These are phyloP conservation scores for Coccinonectria pachysandricola DNA, from an alignment of 2,329 filamentous ascomycete species.

Conservation along the genomic window DNA sequence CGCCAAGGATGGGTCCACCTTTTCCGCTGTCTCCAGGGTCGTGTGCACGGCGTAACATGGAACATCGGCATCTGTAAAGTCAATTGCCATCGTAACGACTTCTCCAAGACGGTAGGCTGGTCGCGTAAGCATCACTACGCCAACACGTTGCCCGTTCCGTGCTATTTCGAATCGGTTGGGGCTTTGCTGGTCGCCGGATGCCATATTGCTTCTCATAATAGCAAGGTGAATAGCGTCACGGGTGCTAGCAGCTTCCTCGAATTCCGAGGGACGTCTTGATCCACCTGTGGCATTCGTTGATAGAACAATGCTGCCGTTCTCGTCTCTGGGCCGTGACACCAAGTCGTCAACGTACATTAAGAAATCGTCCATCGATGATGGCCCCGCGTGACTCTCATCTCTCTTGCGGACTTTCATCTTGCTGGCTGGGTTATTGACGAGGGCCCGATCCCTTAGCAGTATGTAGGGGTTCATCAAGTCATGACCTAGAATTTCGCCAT, in stretches of 20 bases:
- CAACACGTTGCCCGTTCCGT: slow-evolving; percentile 82
- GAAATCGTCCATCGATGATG: slow-evolving; percentile 53
- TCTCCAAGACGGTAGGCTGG: slow-evolving; percentile 87
- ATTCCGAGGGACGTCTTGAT: slow-evolving; percentile 44
- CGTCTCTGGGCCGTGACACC: slow-evolving; percentile 47
- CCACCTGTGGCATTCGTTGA: slow-evolving; percentile 56
- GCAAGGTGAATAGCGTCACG: slow-evolving; percentile 87
- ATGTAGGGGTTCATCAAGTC: slow-evolving; percentile 94
- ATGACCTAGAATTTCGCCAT: slow-evolving; percentile 82
- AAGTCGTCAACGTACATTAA: slow-evolving; percentile 68
- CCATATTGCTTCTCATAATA: slow-evolving; percentile 71
- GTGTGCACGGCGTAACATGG: slow-evolving; percentile 79
- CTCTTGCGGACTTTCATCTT: slow-evolving; percentile 17
- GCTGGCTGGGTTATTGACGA: slow-evolving; percentile 37
- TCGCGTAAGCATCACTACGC: slow-evolving; percentile 77
- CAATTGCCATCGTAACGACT: slow-evolving; percentile 70
- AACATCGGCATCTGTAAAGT: slow-evolving; percentile 68
- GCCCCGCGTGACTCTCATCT: slow-evolving; percentile 19
- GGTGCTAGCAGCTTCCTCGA: slow-evolving; percentile 49
- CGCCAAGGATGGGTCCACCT: slow-evolving; percentile 68
- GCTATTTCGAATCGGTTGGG: slow-evolving; percentile 94
- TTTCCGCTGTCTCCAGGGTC: slow-evolving; percentile 78
- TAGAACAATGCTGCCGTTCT: slow-evolving; percentile 49
- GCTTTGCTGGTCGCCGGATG: slow-evolving; percentile 59
- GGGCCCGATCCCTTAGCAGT: slow-evolving; percentile 72